These are phyloP conservation scores for Cenococcum geophilum DNA, from an alignment of 495 filamentous ascomycete species.

Conservation along the genomic window DNA sequence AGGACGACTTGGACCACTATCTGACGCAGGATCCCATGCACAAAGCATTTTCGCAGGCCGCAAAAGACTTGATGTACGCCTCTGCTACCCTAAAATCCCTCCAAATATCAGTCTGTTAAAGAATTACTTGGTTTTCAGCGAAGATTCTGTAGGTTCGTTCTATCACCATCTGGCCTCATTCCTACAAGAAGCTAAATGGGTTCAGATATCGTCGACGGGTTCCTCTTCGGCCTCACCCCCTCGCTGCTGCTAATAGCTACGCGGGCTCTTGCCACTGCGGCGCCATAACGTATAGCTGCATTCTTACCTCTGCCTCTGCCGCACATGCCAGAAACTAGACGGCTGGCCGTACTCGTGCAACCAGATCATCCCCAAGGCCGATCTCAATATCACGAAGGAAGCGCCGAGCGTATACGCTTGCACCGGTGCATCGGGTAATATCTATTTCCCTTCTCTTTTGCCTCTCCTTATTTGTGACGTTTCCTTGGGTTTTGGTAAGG, in stretches of 20 bases:
- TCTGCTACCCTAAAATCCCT: background rate
- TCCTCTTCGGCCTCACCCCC: conserved; percentile 10
- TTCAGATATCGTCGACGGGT: conserved; percentile 11
- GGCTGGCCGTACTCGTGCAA: conserved; percentile 25
- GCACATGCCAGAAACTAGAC: conserved; percentile 13
- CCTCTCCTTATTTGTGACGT: background rate
- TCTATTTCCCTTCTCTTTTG: background rate
- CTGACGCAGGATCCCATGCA: conserved; percentile 28
- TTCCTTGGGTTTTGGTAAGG: background rate
- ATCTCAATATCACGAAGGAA: conserved; percentile 8
- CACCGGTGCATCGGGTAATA: conserved; percentile 11
- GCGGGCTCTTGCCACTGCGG: conserved; percentile 17
- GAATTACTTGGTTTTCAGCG: background rate
- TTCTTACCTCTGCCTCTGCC: conserved; percentile 17
- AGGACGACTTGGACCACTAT: conserved; percentile 31
- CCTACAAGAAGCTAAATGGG: no score
- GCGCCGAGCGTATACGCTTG: conserved; percentile 11
- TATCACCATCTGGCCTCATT: no score
- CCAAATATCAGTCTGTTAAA: background rate
- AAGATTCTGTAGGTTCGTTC: conserved; percentile 7
- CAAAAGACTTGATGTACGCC: conserved; percentile 11
- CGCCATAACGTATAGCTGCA: conserved; percentile 5
- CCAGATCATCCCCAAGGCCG: conserved; percentile 16
- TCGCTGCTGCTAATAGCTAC: background rate
- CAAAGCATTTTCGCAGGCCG: conserved; percentile 17